phyloP scores from a whole-genome alignment of 306 rosid genomes.

The Acacia crassicarpa region DNA sequence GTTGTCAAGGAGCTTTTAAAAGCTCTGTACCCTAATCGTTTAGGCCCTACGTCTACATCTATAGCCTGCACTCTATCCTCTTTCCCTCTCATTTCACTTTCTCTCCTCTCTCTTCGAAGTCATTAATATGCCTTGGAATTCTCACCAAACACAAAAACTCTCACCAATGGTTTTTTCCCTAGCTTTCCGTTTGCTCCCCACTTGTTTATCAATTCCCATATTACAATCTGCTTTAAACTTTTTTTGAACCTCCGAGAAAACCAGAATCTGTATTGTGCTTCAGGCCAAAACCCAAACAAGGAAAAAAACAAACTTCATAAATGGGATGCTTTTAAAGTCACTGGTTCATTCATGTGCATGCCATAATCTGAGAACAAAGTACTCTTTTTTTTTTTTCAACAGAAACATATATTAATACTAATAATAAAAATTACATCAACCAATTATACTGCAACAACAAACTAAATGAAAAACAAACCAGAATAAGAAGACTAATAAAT shows the following conservation, averaged over 20 bases:
- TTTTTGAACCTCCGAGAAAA: background rate
- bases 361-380: background rate
- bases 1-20: background rate
- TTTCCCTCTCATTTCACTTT: background rate
- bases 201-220: background rate
- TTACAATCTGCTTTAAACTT: background rate
- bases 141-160: background rate
- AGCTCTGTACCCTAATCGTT: background rate
- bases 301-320: background rate
- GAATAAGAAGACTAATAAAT: no score
- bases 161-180: background rate
- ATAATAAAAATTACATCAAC: no score
- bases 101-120: conserved; percentile 38
- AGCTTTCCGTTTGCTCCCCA: background rate
- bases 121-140: conserved; percentile 29
- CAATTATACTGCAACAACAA: no score
- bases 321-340: background rate
- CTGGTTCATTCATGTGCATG: background rate
- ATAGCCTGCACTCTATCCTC: conserved; percentile 17
- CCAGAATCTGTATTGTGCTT: background rate
- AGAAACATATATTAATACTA: no score
- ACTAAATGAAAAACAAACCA: no score
- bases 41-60: background rate
- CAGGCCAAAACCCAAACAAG: background rate
- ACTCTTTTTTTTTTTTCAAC: no score